Evolutionary conservation across 2,329 filamentous ascomycete genomes (phyloP), one percentile per base, ranked within the genome.

Genomic region (Fragosphaeria purpurea): DNA sequence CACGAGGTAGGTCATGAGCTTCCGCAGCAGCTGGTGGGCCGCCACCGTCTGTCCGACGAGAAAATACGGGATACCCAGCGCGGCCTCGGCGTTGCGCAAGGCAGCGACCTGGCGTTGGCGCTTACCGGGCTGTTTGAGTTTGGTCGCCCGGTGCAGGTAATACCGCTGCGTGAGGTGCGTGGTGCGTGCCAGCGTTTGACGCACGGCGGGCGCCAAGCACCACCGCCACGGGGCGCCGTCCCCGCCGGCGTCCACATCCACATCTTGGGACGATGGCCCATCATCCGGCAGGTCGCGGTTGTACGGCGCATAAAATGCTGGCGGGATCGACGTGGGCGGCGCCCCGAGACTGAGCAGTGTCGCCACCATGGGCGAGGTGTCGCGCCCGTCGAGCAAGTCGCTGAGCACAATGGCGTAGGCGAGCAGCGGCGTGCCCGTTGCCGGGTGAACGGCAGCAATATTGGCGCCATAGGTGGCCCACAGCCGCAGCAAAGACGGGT

Each of bases 341-440:
- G 52, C 52, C 6, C 52, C 52, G 5, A 54, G 49, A 39, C 52
- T 51, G 7, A 54, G 46, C 31, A 54, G 49, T n/a, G 52, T 51
- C 1, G 46, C 35, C 13, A 54, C 52, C 39, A 54, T 3, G 6
- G 44, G 10, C 8, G 49, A 49, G 2, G 52, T 54, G 11, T 50
- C 41, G 5, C 43, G 11, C 4, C 46, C 52, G 1, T 47, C 46
- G 2, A 51, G 44, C 9, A 11, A 7, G 8, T 54, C 52, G 13
- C 49, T 47, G n/a, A 52, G 22, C 7, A 37, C 13, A 37, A 52
- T 47, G 13, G 50, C 47, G 11, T 47, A 52, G 22, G 50, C 47
- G 1, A 52, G 47, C 35, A 52, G 34, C 7, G 50, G 50, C 44
- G 40, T 52, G 4, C 44, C 44, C 4, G 9, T 35, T 2, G 38